Percentiles rank a stretch among this genome's conserved stretches.
Evolutionary conservation across 2,329 filamentous ascomycete species (phyloP).

Genomic region (Alternaria rosae): DNA sequence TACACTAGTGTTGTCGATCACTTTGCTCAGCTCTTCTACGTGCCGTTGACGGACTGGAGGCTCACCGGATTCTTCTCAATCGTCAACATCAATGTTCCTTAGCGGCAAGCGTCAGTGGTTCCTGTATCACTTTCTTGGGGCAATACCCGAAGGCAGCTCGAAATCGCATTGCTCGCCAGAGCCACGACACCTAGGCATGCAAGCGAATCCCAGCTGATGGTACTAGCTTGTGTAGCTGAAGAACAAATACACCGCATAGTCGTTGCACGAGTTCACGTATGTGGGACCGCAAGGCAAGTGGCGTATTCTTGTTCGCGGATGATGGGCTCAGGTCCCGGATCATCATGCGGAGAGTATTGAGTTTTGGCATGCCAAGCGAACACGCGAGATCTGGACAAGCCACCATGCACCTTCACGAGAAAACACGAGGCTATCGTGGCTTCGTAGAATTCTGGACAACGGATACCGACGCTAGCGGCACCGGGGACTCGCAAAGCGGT

Average conservation of each 20-base stretch:
- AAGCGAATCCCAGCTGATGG: neutral
- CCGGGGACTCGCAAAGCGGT: neutral
- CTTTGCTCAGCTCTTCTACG: neutral
- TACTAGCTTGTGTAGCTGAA: neutral
- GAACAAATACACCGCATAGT: neutral
- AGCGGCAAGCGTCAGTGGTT: neutral
- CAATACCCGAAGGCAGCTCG: neutral
- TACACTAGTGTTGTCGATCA: neutral
- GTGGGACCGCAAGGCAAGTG: neutral
- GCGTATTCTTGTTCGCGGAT: neutral
- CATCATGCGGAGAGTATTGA: slow-evolving; percentile 5
- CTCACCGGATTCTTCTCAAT: neutral
- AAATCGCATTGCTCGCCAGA: neutral
- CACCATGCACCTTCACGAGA: slow-evolving; percentile 10
- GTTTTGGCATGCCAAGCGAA: slow-evolving; percentile 5
- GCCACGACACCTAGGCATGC: neutral
- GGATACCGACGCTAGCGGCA: neutral
- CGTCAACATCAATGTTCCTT: neutral
- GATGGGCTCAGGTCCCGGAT: neutral
- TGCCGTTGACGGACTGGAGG: neutral
- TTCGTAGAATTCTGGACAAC: neutral
- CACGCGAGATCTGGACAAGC: slow-evolving; percentile 6
- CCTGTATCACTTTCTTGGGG: neutral
- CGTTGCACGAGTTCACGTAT: neutral
- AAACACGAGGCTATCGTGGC: neutral